Percentiles rank a stretch among this genome's conserved stretches.
These are phyloP conservation scores for Onygenales sp. DNA, from an alignment of 2,329 filamentous ascomycete species.

Conservation along the genomic window DNA sequence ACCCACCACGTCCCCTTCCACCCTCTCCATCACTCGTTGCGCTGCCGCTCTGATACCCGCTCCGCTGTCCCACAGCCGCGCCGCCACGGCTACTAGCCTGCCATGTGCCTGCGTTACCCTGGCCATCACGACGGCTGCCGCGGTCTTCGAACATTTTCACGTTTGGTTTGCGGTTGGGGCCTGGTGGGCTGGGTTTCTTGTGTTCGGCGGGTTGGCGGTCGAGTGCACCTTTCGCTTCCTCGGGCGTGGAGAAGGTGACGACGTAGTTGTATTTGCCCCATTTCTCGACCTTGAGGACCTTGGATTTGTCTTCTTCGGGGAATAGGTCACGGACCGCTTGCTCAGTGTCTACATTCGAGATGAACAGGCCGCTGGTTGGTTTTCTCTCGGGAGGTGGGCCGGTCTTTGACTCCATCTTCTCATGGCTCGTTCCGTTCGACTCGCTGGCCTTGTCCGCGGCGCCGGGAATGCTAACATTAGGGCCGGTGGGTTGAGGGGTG, in stretches of 20 bases:
- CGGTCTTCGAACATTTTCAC: conserved; percentile 75
- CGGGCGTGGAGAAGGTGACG: conserved; percentile 68
- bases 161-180: conserved; percentile 67
- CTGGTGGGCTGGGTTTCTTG: conserved; percentile 58
- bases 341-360: conserved; percentile 74
- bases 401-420: conserved; percentile 45
- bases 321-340: conserved; percentile 78
- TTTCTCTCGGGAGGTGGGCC: conserved; percentile 42
- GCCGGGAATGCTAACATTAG: conserved; percentile 15
- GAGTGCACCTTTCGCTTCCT: conserved; percentile 74
- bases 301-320: conserved; percentile 68
- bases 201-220: conserved; percentile 64
- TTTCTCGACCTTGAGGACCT: conserved; percentile 64
- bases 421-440: conserved; percentile 43
- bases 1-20: conserved; percentile 52
- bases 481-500: conserved; percentile 37
- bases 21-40: conserved; percentile 63
- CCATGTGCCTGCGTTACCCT: conserved; percentile 46
- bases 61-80: conserved; percentile 50
- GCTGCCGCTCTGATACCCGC: conserved; percentile 76
- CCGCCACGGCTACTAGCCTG: conserved; percentile 51
- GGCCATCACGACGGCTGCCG: conserved; percentile 36
- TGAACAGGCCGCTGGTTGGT: conserved; percentile 74
- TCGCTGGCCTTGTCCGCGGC: conserved; percentile 31
- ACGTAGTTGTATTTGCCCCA: conserved; percentile 66